Evolutionary conservation across 2,329 filamentous ascomycete genomes (phyloP).

Genomic region (Ambrosiella xylebori): DNA sequence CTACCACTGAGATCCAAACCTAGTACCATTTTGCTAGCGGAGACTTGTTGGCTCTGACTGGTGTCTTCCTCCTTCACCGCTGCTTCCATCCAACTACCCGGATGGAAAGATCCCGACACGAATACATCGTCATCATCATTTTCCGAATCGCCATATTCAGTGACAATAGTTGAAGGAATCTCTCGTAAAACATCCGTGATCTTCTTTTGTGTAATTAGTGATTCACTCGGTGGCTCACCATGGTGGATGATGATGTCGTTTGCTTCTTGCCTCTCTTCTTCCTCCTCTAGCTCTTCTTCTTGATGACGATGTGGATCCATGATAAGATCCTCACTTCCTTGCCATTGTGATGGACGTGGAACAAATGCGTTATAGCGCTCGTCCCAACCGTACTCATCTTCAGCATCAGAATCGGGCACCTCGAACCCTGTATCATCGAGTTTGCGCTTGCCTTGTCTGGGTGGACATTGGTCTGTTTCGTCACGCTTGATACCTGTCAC

Average conservation of each 20-base stretch:
- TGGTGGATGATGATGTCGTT: constrained; percentile 11
- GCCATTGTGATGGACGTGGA: constrained; percentile 46
- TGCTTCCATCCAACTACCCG: neutral
- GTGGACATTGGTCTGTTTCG: neutral
- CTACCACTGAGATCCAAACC: constrained; percentile 5
- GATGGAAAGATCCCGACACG: neutral
- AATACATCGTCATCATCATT: neutral
- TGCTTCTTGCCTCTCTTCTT: constrained; percentile 14
- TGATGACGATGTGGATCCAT: constrained; percentile 28
- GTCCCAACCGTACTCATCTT: constrained; percentile 56
- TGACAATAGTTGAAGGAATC: constrained; percentile 1
- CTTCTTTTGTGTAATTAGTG: neutral
- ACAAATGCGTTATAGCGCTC: constrained; percentile 45
- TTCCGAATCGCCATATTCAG: constrained; percentile 3
- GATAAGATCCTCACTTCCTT: constrained; percentile 47
- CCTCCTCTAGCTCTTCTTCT: constrained; percentile 15
- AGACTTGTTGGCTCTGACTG: neutral
- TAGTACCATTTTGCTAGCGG: constrained; percentile 8
- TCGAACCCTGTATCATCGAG: constrained; percentile 27
- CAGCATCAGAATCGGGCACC: constrained; percentile 42
- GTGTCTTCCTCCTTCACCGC: neutral
- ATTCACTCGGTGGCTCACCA: constrained; percentile 5
- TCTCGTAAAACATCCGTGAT: neutral
- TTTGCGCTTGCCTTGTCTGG: constrained; percentile 40
- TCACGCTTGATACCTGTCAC: constrained; percentile 15